Base-by-base conservation (phyloP, 441 rosid genomes). In the Populus trichocarpa region DNA sequence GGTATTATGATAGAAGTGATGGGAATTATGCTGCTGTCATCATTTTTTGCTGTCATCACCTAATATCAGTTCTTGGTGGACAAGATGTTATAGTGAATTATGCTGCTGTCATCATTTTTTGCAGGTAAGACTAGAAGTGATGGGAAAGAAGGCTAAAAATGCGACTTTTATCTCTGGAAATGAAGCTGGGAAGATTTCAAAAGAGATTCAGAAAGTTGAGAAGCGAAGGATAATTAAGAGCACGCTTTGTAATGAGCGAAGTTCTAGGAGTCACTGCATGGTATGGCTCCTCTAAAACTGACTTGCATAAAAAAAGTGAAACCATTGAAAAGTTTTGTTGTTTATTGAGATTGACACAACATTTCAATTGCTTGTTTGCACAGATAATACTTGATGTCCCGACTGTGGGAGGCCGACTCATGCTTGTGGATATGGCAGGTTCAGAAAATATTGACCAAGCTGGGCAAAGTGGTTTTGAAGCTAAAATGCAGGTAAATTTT, bases 351-450 rank as follows among this genome's bases (percentile, higher is more conserved):
- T 36, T 67, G 73, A 38, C 71, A 30, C 74, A 40, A n/a, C 59
- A 3, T 69, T 66, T 72, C 35, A 42, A 16, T n/a, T 77, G 8
- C 11, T 3, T 61, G n/a, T 67, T 30, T 80, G 14, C 74, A 67
- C 86, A 96, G 99, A 90, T 96, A 72, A 91, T 94, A 65, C 94
- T 96, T 70, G 98, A 96, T 86, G 99, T 93, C 33, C 99, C 99
- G 18, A 91, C 98, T 0, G 97, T 96, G 70, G 99, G 99, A 46
- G 99, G 99, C 82, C 84, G 94, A 73, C 85, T 96, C 73, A 92
- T 96, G 98, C 97, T 96, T 35, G 99, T 96, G 35, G 99, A 96
- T 74, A 96, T 96, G 99, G 99, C 99, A 65, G 99, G 99, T 76
- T 96, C 99, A 23, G 99, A 96, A 74, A 96, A 96, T 79, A 94